phyloP scores from a whole-genome alignment of 352 stramenopile genomes.

The Pythium aquatile region DNA sequence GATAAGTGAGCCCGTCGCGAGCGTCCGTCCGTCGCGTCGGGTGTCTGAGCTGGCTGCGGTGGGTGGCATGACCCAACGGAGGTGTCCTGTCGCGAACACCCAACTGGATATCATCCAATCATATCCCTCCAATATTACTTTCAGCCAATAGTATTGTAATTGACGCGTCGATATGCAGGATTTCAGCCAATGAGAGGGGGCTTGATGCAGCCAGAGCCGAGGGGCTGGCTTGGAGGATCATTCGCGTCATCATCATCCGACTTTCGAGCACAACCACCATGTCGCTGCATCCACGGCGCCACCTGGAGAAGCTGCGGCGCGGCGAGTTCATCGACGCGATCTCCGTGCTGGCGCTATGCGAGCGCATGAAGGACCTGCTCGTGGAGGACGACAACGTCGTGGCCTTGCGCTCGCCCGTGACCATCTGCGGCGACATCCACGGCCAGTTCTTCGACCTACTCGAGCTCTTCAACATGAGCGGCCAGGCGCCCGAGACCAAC shows the following conservation, averaged over 20 bases:
- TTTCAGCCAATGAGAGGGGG: neutral
- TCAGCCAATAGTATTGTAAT: slow-evolving; percentile 9
- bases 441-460: slow-evolving; percentile 89
- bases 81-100: neutral
- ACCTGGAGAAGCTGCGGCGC: slow-evolving; percentile 69
- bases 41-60: neutral
- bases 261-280: slow-evolving; percentile 1
- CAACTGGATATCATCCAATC: slow-evolving; percentile 18
- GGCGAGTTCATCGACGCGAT: slow-evolving; percentile 86
- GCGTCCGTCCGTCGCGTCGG: neutral
- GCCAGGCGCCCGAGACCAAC: slow-evolving; percentile 83
- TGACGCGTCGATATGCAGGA: neutral
- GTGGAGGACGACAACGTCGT: slow-evolving; percentile 85
- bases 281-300: slow-evolving; percentile 27
- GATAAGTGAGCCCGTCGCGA: neutral
- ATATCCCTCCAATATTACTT: neutral
- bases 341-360: slow-evolving; percentile 86
- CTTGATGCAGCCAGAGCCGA: neutral
- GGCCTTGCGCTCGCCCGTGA: slow-evolving; percentile 79
- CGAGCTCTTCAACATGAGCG: slow-evolving; percentile 89
- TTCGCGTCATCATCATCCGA: neutral
- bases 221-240: neutral
- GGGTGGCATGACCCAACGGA: neutral
- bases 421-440: slow-evolving; percentile 89
- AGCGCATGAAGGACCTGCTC: slow-evolving; percentile 89